These are phyloP conservation scores for Sarocladium brachiariae DNA, from an alignment of 2,329 filamentous ascomycete genomes.

Conservation along the genomic window DNA sequence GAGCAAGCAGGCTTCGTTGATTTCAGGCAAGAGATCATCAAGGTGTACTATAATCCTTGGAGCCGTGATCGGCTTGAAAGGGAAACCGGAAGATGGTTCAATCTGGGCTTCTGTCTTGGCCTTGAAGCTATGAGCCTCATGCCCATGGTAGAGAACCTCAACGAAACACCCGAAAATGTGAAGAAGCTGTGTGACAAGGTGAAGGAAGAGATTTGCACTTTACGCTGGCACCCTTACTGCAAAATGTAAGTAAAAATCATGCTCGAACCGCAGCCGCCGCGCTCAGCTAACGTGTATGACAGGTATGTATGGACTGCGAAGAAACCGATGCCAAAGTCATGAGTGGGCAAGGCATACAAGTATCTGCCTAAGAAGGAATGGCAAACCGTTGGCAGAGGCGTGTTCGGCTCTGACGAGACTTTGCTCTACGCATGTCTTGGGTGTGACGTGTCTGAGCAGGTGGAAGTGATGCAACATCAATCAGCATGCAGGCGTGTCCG, in stretches of 20 bases:
- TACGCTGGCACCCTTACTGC: conserved; percentile 65
- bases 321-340: conserved; percentile 10
- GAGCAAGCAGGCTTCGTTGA: conserved; percentile 71
- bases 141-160: conserved; percentile 52
- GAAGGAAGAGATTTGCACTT: conserved; percentile 61
- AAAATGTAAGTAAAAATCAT: conserved; percentile 55
- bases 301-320: conserved; percentile 18
- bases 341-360: not conserved
- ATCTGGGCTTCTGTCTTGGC: conserved; percentile 66
- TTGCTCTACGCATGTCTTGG: too few species aligned
- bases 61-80: conserved; percentile 55
- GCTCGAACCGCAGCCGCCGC: not conserved
- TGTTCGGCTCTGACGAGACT: too few species aligned
- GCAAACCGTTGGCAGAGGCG: too few species aligned
- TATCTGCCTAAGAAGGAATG: too few species aligned
- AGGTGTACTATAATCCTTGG: conserved; percentile 71
- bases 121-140: conserved; percentile 67
- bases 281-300: conserved; percentile 11
- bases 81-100: conserved; percentile 76
- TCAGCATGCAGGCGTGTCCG: too few species aligned
- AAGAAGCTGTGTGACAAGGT: conserved; percentile 54
- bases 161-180: conserved; percentile 53
- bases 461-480: too few species aligned
- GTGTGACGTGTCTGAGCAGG: too few species aligned
- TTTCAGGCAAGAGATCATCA: conserved; percentile 62